phyloP scores from a whole-genome alignment of 2,329 filamentous ascomycete species.

The Tolypocladium nubicola region DNA sequence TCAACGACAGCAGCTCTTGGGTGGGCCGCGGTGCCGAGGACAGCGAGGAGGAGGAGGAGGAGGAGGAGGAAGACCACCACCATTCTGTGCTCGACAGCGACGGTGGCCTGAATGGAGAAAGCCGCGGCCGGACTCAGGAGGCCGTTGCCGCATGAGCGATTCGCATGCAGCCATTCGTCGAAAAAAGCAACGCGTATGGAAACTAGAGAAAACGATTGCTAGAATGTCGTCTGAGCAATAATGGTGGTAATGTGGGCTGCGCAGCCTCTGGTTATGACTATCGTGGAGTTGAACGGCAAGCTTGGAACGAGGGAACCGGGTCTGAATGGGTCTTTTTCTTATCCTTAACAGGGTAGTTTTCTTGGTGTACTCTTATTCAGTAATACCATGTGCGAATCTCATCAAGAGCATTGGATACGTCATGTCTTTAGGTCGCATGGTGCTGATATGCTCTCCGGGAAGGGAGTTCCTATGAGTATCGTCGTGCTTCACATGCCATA shows the following conservation, averaged over 20 bases:
- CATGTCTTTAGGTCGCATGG: too few relatives aligned
- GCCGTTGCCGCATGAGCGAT: slow-evolving; percentile 28
- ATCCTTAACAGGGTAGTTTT: slow-evolving; percentile 13
- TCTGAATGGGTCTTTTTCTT: slow-evolving; percentile 9
- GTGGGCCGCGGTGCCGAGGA: slow-evolving; percentile 59
- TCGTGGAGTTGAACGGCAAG: slow-evolving; percentile 13
- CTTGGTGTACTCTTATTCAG: slow-evolving; percentile 17
- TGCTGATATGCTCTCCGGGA: neutral
- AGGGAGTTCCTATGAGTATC: neutral
- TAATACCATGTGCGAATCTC: slow-evolving; percentile 11
- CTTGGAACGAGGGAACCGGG: slow-evolving; percentile 1
- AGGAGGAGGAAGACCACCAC: slow-evolving; percentile 46
- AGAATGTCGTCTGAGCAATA: slow-evolving; percentile 1
- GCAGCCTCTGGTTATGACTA: slow-evolving; percentile 9
- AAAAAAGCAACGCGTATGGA: neutral
- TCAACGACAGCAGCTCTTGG: slow-evolving; percentile 78
- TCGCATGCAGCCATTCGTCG: neutral
- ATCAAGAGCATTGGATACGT: neutral
- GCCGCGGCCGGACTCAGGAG: slow-evolving; percentile 44
- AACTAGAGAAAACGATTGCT: neutral
- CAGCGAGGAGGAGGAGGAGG: slow-evolving; percentile 57
- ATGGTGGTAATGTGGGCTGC: slow-evolving; percentile 6
- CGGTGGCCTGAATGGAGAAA: slow-evolving; percentile 43
- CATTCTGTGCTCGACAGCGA: slow-evolving; percentile 43
- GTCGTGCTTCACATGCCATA: neutral